Conservation (phyloP, 345 rosid species). For the Gossypium raimondii region DNA sequence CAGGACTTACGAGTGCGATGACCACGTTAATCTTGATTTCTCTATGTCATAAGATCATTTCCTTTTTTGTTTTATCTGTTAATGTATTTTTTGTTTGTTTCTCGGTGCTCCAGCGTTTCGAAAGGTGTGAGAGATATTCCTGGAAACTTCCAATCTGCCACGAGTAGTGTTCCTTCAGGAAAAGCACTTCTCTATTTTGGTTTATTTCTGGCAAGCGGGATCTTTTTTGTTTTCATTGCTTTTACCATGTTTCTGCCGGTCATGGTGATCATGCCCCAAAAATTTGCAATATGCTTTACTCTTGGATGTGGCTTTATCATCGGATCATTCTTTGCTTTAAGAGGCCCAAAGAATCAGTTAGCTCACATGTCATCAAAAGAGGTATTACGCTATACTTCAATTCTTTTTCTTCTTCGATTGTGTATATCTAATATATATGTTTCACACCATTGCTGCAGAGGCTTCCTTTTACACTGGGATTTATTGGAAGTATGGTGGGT, state of each 20-base stretch:
- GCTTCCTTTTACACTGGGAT: conserved; percentile 78
- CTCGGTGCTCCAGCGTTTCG: conserved; percentile 51
- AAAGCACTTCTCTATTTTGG: conserved; percentile 83
- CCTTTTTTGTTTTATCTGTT: too few species aligned
- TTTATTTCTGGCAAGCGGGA: conserved; percentile 68
- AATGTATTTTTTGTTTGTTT: conserved; percentile 7
- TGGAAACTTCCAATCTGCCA: conserved; percentile 74
- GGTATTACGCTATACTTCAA: conserved; percentile 25
- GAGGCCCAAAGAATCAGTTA: conserved; percentile 77
- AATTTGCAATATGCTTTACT: conserved; percentile 88
- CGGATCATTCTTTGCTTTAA: conserved; percentile 82
- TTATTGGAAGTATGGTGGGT: conserved; percentile 81
- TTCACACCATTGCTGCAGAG: conserved; percentile 48
- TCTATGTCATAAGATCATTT: not conserved
- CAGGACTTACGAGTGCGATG: not conserved
- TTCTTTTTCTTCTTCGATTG: not conserved
- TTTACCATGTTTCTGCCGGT: conserved; percentile 95
- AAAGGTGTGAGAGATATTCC: conserved; percentile 88
- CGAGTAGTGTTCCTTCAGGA: conserved; percentile 85
- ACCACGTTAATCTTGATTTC: not conserved
- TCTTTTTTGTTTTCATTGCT: conserved; percentile 77
- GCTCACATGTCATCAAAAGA: conserved; percentile 85
- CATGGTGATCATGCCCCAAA: conserved; percentile 92
- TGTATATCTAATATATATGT: conserved; percentile 11
- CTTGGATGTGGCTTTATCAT: conserved; percentile 81